Percentiles rank a stretch among this genome's conserved stretches.
Evolutionary conservation across 1,284 basidiomycete genomes (phyloP).

Genomic region (Ganoderma resinaceum): DNA sequence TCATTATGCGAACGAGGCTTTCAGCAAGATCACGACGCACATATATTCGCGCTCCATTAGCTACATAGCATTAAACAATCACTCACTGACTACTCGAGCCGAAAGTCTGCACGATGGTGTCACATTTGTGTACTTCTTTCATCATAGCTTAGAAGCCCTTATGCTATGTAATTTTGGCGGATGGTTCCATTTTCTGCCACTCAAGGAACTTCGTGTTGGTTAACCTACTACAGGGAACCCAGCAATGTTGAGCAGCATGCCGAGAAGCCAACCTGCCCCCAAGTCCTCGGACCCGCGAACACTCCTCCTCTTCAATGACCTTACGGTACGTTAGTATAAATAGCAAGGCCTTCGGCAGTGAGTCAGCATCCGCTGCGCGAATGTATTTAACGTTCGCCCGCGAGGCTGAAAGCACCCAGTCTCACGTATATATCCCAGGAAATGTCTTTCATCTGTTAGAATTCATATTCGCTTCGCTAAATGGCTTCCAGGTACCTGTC

Average conservation of each 20-base stretch:
- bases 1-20: too few species aligned
- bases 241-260: neutral
- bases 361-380: neutral
- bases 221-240: neutral
- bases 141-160: too few species aligned
- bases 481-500: neutral
- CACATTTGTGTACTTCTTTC: too few species aligned
- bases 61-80: too few species aligned
- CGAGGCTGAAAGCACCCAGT: neutral
- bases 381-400: neutral
- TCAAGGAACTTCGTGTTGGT: neutral
- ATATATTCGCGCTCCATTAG: too few species aligned
- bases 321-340: neutral
- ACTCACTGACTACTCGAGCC: too few species aligned
- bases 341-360: neutral
- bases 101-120: too few species aligned
- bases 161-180: too few species aligned
- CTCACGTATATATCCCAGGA: neutral
- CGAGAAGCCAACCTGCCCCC: neutral
- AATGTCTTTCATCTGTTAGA: neutral
- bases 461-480: neutral
- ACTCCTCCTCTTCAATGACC: neutral
- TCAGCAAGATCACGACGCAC: too few species aligned
- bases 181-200: neutral
- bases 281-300: neutral